These are phyloP conservation scores for Stereocaulon alpinum DNA, from an alignment of 495 filamentous ascomycete genomes.

Conservation along the genomic window DNA sequence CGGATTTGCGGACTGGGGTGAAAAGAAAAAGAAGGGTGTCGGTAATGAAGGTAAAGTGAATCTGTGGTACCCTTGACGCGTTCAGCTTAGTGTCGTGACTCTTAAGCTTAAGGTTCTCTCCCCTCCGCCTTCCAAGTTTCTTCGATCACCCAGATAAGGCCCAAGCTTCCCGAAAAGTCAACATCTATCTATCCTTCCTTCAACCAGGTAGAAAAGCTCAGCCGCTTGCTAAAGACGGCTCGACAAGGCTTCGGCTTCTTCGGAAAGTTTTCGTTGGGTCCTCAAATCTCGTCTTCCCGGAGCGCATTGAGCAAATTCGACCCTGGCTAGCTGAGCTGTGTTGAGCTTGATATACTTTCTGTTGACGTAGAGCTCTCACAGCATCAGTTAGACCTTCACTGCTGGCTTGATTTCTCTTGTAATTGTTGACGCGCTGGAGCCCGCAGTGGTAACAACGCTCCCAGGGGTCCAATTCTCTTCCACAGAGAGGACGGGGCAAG, in stretches of 20 bases:
- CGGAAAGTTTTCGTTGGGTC: too few species aligned
- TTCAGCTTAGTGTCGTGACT: slow-evolving; percentile 12
- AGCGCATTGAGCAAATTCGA: not conserved
- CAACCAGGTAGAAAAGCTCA: not conserved
- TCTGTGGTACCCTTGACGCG: slow-evolving; percentile 11
- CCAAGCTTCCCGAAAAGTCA: not conserved
- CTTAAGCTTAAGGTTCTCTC: slow-evolving; percentile 5
- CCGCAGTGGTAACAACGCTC: not conserved
- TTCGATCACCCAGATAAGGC: not conserved
- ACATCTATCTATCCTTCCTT: not conserved
- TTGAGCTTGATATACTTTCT: not conserved
- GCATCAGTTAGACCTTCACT: not conserved
- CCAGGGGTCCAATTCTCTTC: not conserved
- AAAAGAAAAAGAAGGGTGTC: not conserved
- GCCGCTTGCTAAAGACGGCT: not conserved
- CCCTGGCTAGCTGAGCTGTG: not conserved
- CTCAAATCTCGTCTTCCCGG: not conserved
- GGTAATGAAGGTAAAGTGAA: not conserved
- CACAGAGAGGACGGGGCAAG: not conserved
- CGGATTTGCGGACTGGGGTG: not conserved
- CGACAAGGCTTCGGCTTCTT: not conserved
- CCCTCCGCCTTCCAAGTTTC: slow-evolving; percentile 5
- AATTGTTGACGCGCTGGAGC: too few species aligned
- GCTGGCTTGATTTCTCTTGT: not conserved
- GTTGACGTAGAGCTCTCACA: not conserved